Evolutionary conservation across 345 rosid species (phyloP), one percentile per base, ranked within the genome.

Genomic region (Citrus trifoliata): DNA sequence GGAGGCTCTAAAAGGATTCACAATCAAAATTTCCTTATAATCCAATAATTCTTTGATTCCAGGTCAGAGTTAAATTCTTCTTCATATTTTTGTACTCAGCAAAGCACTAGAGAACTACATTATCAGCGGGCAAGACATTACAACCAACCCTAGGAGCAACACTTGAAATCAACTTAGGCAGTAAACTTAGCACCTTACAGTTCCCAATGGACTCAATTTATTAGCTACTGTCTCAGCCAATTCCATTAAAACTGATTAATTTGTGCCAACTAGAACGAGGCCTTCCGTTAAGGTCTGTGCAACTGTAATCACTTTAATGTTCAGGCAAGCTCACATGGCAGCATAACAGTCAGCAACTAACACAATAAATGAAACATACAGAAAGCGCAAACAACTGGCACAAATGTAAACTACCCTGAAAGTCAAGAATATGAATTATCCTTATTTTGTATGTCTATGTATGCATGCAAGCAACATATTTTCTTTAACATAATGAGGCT

Each of bases 31-130:
- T 53, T 73, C 32, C 51, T 33, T 37, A 6, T 25, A 70, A 46
- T 25, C 38, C 30, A 55, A 25, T n/a, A 51, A 0, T 58, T 51
- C 33, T 28, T 58, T 77, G 19, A 35, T 77, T 25, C 38, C 2
- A 9, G 19, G 4, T 16, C 27, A 40, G 37, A 40, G 27, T 13
- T 18, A 66, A 27, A 16, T 9, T 51, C 59, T 28, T 18, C 37
- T 48, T 27, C 37, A 70, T 46, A 27, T 27, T 46, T 35, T 70
- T 70, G 8, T 14, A 51, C 12, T 70, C 37, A 46, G 48, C 6
- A 70, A 32, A 70, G 56, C 73, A 28, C 74, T 53, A 77, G 9
- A 61, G 61, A 65, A 67, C 74, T 71, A 65, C 61, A 48, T 33
- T 30, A 48, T 53, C 48, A 51, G 55, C 71, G 10, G 74, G 46